A percentile compares a stretch with the other conserved stretches of the same genome.
phyloP scores from a whole-genome alignment of 139 green algal species.

The Ettlia oleoabundans region DNA sequence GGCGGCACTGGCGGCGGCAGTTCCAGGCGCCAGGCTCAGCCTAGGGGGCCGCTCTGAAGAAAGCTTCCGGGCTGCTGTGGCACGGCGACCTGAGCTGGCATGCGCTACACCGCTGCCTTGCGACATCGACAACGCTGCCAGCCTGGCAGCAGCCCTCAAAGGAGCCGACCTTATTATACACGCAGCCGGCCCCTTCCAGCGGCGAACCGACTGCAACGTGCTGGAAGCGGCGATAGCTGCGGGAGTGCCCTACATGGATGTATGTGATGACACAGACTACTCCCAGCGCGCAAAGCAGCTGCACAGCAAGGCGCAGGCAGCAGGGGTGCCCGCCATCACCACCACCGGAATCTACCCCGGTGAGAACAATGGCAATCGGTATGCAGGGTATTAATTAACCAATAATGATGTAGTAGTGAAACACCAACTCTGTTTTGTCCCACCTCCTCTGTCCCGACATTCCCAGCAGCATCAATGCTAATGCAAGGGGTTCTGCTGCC shows the following conservation, averaged over 20 bases:
- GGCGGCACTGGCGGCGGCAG: slow-evolving; percentile 62
- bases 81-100: slow-evolving; percentile 63
- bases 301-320: slow-evolving; percentile 61
- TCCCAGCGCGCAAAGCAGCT: slow-evolving; percentile 62
- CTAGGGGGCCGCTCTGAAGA: slow-evolving; percentile 57
- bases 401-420: too few relatives aligned
- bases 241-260: slow-evolving; percentile 90
- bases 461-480: too few relatives aligned
- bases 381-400: too few relatives aligned
- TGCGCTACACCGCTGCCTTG: slow-evolving; percentile 46
- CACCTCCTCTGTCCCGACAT: too few relatives aligned
- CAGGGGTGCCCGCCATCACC: slow-evolving; percentile 90
- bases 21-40: slow-evolving; percentile 60
- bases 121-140: slow-evolving; percentile 57
- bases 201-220: slow-evolving; percentile 43
- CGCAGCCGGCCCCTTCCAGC: slow-evolving; percentile 94
- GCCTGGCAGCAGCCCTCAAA: slow-evolving; percentile 23
- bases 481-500: too few relatives aligned
- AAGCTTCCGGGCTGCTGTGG: slow-evolving; percentile 58
- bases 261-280: slow-evolving; percentile 90
- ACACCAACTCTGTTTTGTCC: too few relatives aligned
- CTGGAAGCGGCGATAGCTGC: slow-evolving; percentile 82
- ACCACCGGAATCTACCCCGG: slow-evolving; percentile 79
- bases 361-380: too few relatives aligned
- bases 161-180: slow-evolving; percentile 68